Evolutionary conservation across 1,139 yeast genomes (phyloP), one percentile per base, ranked within the genome.

Genomic region (Meyerozyma athensensis): DNA sequence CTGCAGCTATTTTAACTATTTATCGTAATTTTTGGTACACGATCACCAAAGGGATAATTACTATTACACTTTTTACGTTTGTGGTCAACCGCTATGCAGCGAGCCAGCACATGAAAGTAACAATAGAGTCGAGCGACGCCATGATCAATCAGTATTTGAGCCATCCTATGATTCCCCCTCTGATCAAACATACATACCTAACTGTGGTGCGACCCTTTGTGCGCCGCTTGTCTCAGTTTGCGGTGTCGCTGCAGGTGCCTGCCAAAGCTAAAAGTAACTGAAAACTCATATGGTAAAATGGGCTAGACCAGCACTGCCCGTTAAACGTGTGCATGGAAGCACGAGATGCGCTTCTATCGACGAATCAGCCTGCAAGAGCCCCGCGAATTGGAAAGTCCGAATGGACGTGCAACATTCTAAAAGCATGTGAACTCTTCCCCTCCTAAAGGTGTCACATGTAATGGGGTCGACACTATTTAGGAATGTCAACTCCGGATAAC

Each of bases 101-200:
- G 20, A 28, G 32, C 20, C 16, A 3, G 19, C 32, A 28, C 13
- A 28, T 28, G 32, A 28, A n/a, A 16, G 18, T 28, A 20, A 18
- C 20, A 3, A 18, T 28, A 9, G 32, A 28, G 3, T 9, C 20
- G 20, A 17, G 12, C 12, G 32, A 28, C 20, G 32, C 21, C 3
- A 9, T 12, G 5, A 16, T 28, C 8, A 7, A 7, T 4, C 32
- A 28, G 16, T 28, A 28, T 13, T 12, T 28, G 7, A 16, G 13
- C 32, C 20, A 28, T 16, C 32, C 32, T 8, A 3, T 16, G 20
- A 20, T 28, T 9, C 32, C 32, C 12, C 20, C 20, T 5, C 20
- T 12, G 19, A 5, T 28, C 5, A 19, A 3, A 19, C 19, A 18
- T 10, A 5, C 12, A n/a, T 28, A 28, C 20, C 12, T 10, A 16